Base-by-base conservation (phyloP, 768 basidiomycete species). In the Phaeotremella skinneri region DNA sequence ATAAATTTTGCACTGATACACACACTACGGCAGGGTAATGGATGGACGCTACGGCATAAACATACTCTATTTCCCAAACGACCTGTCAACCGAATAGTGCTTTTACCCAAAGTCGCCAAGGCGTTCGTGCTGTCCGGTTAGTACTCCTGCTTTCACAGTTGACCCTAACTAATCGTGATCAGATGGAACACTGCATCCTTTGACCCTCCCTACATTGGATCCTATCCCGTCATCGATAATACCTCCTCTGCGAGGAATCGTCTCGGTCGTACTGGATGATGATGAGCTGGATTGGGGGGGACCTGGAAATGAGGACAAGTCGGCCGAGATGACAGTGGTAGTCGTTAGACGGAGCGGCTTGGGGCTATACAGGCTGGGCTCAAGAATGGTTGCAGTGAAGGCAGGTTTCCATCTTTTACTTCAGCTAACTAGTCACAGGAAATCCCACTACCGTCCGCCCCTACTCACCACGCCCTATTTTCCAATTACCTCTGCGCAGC, bases 251-350 rank as follows among this genome's bases (percentile, higher is more conserved):
- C 83, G 91, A 45, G 86, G 92, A 58, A 87, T 90, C 3, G 78
- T 88, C 20, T 81, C 87, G 0, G 85, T 94, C 63, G 85, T 91
- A 0, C 85, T 96, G 0, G 93, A 98, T 70, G 85, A 92, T 55
- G 73, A 71, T 81, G 29, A 76, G 70, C 23, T 81, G 80, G 61
- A 82, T 77, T 30, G 68, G 74, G 67, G 54, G 20, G 70, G 66
- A 49, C 63, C 72, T 14, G 69, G 55, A 5, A 49, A 61, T 13
- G 68, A 62, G 21, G 74, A 64, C 2, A 43, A 23, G 42, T 58
- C 54, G 17, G 56, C 63, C 1, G 73, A 73, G 21, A 75, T 78
- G 59, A 71, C 71, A 2, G 51, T 80, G 2, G 69, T 74, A 17
- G 69, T 74, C 2, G 73, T 79, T 45, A 69, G 78, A 49, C 58